Conservation (phyloP, 441 rosid species). For the Adansonia rubrostipa region DNA sequence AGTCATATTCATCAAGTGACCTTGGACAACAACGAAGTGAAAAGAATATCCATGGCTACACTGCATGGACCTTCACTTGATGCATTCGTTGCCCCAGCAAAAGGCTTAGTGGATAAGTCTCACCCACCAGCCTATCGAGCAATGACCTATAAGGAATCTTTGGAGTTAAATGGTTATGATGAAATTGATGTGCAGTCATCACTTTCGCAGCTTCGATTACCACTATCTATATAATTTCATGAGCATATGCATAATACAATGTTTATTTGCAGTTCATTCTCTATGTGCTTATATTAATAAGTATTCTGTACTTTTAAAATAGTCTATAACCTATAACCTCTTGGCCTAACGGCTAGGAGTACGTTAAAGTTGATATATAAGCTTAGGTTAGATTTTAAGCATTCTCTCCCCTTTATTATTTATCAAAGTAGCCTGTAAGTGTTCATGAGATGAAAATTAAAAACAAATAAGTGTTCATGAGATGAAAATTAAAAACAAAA, state of each 20-base stretch:
- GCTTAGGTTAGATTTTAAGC: no score
- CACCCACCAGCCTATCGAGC: conserved; percentile 29
- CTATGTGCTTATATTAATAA: neutral
- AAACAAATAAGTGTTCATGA: no score
- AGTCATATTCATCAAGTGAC: conserved; percentile 25
- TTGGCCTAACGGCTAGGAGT: no score
- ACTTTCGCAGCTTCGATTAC: conserved; percentile 27
- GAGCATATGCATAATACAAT: neutral
- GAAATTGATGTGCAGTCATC: conserved; percentile 33
- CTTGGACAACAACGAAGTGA: no score
- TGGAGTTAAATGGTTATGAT: conserved; percentile 29
- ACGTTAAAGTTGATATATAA: no score
- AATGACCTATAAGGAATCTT: conserved; percentile 35
- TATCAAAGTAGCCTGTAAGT: no score
- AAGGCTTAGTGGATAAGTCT: conserved; percentile 24
- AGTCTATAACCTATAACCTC: no score
- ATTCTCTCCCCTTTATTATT: no score
- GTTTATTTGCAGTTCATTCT: neutral
- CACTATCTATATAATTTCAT: neutral
- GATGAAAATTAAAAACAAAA: no score
- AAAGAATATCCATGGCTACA: conserved; percentile 23
- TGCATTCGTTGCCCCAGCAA: conserved; percentile 31
- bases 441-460: no score
- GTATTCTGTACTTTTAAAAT: no score
- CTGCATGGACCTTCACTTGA: conserved; percentile 44